These are phyloP conservation scores for Microbotryomycetes sp. DNA, from an alignment of 1,284 basidiomycete genomes.

Conservation along the genomic window DNA sequence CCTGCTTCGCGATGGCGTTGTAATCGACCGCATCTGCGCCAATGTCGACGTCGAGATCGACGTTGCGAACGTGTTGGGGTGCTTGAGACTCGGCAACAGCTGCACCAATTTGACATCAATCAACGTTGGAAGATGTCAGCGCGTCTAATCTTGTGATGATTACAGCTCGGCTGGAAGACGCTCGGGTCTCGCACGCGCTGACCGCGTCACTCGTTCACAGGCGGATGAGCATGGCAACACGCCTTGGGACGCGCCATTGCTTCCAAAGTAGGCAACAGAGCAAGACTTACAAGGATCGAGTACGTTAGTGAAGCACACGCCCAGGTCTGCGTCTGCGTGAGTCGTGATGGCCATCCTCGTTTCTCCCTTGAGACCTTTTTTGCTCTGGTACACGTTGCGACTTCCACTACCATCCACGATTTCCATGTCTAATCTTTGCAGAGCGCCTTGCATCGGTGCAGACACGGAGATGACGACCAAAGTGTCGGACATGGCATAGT, in stretches of 20 bases:
- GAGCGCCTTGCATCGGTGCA: conserved; percentile 22
- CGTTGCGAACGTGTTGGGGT: conserved; percentile 54
- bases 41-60: conserved; percentile 95
- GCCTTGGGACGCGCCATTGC: background rate
- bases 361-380: conserved; percentile 81
- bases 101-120: conserved; percentile 32
- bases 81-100: conserved; percentile 50
- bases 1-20: conserved; percentile 98
- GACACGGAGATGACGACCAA: conserved; percentile 81
- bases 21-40: conserved; percentile 98
- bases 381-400: conserved; percentile 85
- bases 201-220: background rate
- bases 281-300: conserved; percentile 61
- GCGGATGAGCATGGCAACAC: background rate
- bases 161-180: background rate
- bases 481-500: conserved; percentile 73
- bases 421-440: conserved; percentile 73
- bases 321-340: conserved; percentile 87
- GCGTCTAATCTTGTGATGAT: conserved; percentile 1
- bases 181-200: background rate
- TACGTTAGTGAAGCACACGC: conserved; percentile 85
- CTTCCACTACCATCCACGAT: conserved; percentile 83
- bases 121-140: background rate
- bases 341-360: conserved; percentile 90
- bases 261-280: background rate